Conservation (phyloP, 805 yeast species). For the Maudiozyma pseudohumilis region DNA sequence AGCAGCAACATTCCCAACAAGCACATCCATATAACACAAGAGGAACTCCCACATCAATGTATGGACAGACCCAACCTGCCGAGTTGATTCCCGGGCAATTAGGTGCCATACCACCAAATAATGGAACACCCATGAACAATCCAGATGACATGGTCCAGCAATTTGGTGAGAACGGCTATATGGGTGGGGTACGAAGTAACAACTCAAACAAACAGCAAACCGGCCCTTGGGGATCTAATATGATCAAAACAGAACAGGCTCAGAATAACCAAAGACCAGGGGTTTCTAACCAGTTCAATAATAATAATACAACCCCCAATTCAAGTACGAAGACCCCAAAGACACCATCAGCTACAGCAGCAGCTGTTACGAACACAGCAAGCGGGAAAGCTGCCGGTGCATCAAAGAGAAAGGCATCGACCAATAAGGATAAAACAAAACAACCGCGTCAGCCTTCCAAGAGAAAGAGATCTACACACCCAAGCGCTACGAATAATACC, state of each 20-base stretch:
- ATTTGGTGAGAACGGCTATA: no score
- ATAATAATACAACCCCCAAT: neutral
- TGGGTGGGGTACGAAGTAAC: no score
- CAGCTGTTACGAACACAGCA: neutral
- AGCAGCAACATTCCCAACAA: neutral
- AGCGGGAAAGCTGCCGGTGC: neutral
- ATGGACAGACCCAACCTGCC: no score
- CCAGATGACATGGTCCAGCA: no score
- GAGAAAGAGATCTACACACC: conserved; percentile 1
- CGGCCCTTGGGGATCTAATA: no score
- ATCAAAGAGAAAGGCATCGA: neutral
- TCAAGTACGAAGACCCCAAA: neutral
- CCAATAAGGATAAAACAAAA: conserved; percentile 1
- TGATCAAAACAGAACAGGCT: no score
- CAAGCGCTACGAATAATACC: neutral
- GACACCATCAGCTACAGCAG: neutral
- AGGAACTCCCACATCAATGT: no score
- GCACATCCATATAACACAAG: no score
- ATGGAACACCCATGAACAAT: no score
- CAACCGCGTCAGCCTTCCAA: neutral
- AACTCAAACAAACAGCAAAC: no score
- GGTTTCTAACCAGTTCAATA: neutral
- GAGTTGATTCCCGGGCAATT: no score
- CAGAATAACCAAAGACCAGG: neutral
- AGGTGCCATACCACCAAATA: no score